phyloP scores from a whole-genome alignment of 140 eudicot species.

The Senecio squalidus region DNA sequence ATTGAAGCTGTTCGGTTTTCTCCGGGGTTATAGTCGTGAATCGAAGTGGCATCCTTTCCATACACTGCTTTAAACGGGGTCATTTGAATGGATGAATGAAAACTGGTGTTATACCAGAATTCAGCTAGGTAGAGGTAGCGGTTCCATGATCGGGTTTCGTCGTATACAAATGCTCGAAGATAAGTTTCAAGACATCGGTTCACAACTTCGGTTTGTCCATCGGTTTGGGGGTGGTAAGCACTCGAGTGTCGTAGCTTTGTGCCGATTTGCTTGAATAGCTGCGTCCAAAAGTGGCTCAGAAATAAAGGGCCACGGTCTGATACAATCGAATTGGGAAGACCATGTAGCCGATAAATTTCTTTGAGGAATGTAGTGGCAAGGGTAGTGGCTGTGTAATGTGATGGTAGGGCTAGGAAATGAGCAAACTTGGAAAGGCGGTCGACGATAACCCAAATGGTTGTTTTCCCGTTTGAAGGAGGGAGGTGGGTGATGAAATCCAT shows the following conservation, averaged over 20 bases:
- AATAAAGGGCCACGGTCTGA: neutral
- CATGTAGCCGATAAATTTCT: neutral
- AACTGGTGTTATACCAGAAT: neutral
- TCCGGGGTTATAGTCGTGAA: neutral
- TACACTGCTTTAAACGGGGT: neutral
- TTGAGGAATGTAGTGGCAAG: neutral
- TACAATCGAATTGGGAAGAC: neutral
- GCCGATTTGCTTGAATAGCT: neutral
- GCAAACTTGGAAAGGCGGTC: neutral
- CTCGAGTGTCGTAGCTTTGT: neutral
- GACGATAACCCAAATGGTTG: neutral
- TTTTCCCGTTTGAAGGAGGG: neutral
- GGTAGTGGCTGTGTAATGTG: neutral
- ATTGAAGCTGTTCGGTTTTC: neutral
- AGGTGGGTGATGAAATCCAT: constrained; percentile 9
- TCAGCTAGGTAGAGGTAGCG: neutral
- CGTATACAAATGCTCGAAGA: neutral
- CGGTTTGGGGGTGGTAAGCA: neutral
- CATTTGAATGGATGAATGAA: neutral
- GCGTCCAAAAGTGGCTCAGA: neutral
- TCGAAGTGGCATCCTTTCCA: neutral
- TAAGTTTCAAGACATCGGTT: neutral
- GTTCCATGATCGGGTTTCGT: neutral
- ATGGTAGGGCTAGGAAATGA: neutral
- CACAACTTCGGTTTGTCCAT: neutral